These are phyloP conservation scores for Orychophragmus violaceus DNA, from an alignment of 345 rosid genomes.

Conservation along the genomic window DNA sequence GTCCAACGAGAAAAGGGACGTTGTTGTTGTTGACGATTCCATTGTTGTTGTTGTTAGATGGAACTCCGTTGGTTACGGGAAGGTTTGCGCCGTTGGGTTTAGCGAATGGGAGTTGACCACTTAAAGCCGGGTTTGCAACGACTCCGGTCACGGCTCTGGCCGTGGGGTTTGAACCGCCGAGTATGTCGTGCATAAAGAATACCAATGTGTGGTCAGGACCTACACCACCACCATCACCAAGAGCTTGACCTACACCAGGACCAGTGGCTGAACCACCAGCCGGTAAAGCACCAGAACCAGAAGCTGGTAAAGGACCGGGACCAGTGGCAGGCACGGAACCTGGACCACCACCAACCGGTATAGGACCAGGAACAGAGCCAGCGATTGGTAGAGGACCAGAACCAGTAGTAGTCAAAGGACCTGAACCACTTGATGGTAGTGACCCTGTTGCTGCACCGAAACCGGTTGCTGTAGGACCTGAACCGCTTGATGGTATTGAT, in stretches of 20 bases:
- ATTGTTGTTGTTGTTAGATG: constrained; percentile 51
- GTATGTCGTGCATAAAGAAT: constrained; percentile 81
- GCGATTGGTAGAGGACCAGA: constrained; percentile 16
- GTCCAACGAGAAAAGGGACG: constrained; percentile 73
- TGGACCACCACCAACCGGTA: constrained; percentile 22
- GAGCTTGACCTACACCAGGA: constrained; percentile 11
- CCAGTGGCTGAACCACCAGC: constrained; percentile 9
- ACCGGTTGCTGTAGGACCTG: constrained; percentile 11
- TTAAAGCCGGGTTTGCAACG: constrained; percentile 57
- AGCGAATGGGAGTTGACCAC: constrained; percentile 75
- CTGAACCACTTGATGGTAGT: constrained; percentile 12
- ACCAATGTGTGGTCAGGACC: constrained; percentile 33
- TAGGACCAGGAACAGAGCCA: constrained; percentile 24
- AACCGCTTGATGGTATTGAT: constrained; percentile 17
- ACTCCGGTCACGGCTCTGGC: constrained; percentile 73
- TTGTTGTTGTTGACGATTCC: constrained; percentile 78
- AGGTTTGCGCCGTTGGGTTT: constrained; percentile 80
- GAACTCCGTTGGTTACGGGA: constrained; percentile 57
- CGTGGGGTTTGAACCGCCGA: constrained; percentile 67
- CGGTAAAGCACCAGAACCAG: constrained; percentile 11
- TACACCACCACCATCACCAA: constrained; percentile 15
- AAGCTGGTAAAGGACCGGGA: constrained; percentile 6
- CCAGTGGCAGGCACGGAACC: constrained; percentile 17
- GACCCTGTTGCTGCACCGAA: constrained; percentile 14
- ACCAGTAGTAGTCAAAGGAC: constrained; percentile 10